Percentiles rank a stretch among this genome's conserved stretches.
Conservation (phyloP, 257 asterid species). For the Sherardia arvensis region DNA sequence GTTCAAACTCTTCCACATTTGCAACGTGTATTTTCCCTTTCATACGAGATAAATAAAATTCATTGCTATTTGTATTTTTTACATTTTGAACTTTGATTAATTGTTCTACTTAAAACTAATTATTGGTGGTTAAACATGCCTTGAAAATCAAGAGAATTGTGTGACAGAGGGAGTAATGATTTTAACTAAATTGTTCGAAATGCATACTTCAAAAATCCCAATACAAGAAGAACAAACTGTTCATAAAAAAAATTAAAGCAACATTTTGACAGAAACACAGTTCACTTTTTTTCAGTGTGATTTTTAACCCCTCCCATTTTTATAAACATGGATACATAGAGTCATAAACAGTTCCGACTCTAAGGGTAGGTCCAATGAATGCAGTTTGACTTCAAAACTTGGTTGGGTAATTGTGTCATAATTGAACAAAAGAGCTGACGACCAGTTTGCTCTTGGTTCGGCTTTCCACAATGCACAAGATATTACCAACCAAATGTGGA, state of each 20-base stretch:
- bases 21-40: not conserved
- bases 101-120: too few species aligned
- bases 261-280: not conserved
- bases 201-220: not conserved
- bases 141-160: not conserved
- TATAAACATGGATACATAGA: too few species aligned
- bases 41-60: not conserved
- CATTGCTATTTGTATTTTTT: not conserved
- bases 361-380: not conserved
- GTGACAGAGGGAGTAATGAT: not conserved
- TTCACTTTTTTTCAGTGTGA: not conserved
- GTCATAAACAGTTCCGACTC: not conserved
- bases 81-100: too few species aligned
- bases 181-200: not conserved
- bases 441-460: not conserved
- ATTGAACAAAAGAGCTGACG: not conserved
- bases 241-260: not conserved
- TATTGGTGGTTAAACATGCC: not conserved
- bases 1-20: too few species aligned
- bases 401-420: not conserved
- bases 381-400: not conserved
- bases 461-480: not conserved
- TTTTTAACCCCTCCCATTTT: not conserved
- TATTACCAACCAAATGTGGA: not conserved
- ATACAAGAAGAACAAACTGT: not conserved